Evolutionary conservation across 805 yeast genomes (phyloP), one percentile per base, ranked within the genome.

Genomic region (Komagataella phaffii): DNA sequence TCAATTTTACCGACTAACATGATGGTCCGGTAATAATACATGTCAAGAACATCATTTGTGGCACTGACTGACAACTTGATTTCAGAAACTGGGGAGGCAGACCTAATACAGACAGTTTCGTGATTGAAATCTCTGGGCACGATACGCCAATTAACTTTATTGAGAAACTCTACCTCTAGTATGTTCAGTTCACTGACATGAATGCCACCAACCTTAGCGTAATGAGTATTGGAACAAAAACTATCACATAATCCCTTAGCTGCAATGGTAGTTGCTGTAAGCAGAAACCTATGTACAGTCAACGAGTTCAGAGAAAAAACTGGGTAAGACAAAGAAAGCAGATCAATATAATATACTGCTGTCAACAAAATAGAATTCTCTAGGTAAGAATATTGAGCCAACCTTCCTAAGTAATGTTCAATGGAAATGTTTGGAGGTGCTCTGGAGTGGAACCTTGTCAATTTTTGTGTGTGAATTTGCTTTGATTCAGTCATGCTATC

Each of bases 191-290:
- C 97, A 53, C 81, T 75, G 49, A 84, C 69, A 46, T 88, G 88
- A 3, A 89, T 85, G 54, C 99, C 98, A 3, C 99, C 99, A 17
- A 93, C 97, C 63, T 85, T 86, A 10, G 98, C 96, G 61, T 93
- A 91, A 65, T 93, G 96, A 47, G 83, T 77, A 65, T 90, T 91
- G 14, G 96, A 88, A 67, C 93, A 90, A 66, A 93, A 91, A 23
- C 90, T 84, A 67, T 91, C 99, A 65, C 96, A 89, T 56, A 89
- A 73, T 1, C 95, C 91, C 64, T 91, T 91, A 56, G 91, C 83
- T 0, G 93, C 95, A 2, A 91, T 80, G 54, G 95, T 86, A 0
- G 96, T 89, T 1, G 96, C 93, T 0, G 96, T 90, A 45, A 91
- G 72, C 51, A 91, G 67, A 60, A 89, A 93, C 53, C 99, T 75